Base-by-base conservation (phyloP, 2,329 filamentous ascomycete species). In the Botrytis deweyae region DNA sequence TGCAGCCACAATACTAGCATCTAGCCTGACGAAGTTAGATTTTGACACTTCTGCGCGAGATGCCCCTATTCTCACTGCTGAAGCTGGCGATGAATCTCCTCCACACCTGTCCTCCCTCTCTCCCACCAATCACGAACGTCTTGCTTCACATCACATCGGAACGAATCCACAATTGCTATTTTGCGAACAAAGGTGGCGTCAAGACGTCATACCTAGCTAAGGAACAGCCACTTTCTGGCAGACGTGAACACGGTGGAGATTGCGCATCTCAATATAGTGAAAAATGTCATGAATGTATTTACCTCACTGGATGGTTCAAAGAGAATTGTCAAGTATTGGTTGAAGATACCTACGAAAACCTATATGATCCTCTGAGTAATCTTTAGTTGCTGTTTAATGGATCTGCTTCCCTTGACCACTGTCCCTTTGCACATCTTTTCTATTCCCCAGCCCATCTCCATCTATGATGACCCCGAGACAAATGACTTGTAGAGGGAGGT, bases 381-480 rank as follows among this genome's bases (percentile, higher is more conserved):
- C n/a, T 18, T 29, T 18, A n/a, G 0, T 29, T 29, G 14, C 12
- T 1, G 1, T 16, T 29, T 9, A 18, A 9, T 18, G 14, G 6
- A 2, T 18, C 52, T 58, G 14, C 25, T 58, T 29, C 3, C 12
- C 14, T 29, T 55, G 14, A 55, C 22, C 4, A 52, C 49, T 14
- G 25, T 6, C 4, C 22, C 25, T 8, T 52, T n/a, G 9, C 22
- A 9, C 9, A 49, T 25, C 8, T 49, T 49, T 22, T 25, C 22
- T 10, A 25, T 25, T 10, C 46, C 20, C 22, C 22, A 49, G 10
- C 22, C 49, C 12, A 52, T 52, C 22, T 52, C 10, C 22, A n/a
- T n/a, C 10, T n/a, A 14, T n/a, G 25, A 14, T 14, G 1, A n/a
- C 25, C 7, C 12, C 4, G 1, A 4, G 10, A n/a, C 25, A n/a